Conservation (phyloP, 2,329 filamentous ascomycete genomes). For the Leptosphaerulina australis region DNA sequence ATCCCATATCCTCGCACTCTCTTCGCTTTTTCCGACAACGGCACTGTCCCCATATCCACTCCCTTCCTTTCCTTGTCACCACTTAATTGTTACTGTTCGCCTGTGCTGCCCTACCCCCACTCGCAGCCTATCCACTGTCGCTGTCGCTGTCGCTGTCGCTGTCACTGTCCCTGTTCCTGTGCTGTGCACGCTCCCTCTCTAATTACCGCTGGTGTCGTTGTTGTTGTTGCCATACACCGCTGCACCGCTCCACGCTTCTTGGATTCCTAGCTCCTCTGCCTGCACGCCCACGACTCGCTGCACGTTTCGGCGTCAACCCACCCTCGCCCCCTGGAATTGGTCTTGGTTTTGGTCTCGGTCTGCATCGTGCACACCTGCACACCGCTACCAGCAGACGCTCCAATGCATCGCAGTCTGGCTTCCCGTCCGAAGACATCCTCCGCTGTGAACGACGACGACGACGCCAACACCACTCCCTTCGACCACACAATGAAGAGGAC, state of each 20-base stretch:
- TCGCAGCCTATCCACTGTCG: slow-evolving; percentile 1
- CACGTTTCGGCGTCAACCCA: slow-evolving; percentile 17
- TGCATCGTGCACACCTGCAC: slow-evolving; percentile 17
- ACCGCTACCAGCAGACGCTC: slow-evolving; percentile 26
- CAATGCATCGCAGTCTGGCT: slow-evolving; percentile 47
- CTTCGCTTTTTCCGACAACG: slow-evolving; percentile 17
- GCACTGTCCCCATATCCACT: slow-evolving; percentile 9
- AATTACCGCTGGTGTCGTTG: background rate
- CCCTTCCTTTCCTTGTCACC: slow-evolving; percentile 5
- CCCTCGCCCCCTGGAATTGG: slow-evolving; percentile 17
- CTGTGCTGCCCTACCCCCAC: background rate
- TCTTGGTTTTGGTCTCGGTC: no score
- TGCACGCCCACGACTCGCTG: slow-evolving; percentile 19
- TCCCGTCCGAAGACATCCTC: slow-evolving; percentile 52
- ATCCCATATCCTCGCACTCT: slow-evolving; percentile 12
- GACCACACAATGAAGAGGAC: slow-evolving; percentile 46
- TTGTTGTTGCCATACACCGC: slow-evolving; percentile 9
- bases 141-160: slow-evolving; percentile 7
- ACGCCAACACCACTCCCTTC: slow-evolving; percentile 31
- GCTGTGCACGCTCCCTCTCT: slow-evolving; percentile 18
- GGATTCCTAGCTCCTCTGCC: slow-evolving; percentile 3
- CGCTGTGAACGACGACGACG: slow-evolving; percentile 51
- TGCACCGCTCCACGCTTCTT: slow-evolving; percentile 7
- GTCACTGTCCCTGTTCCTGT: background rate
- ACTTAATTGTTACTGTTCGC: background rate